Percentiles rank a stretch among this genome's conserved stretches.
These are phyloP conservation scores for Chamaenerion angustifolium DNA, from an alignment of 345 rosid genomes.

Conservation along the genomic window DNA sequence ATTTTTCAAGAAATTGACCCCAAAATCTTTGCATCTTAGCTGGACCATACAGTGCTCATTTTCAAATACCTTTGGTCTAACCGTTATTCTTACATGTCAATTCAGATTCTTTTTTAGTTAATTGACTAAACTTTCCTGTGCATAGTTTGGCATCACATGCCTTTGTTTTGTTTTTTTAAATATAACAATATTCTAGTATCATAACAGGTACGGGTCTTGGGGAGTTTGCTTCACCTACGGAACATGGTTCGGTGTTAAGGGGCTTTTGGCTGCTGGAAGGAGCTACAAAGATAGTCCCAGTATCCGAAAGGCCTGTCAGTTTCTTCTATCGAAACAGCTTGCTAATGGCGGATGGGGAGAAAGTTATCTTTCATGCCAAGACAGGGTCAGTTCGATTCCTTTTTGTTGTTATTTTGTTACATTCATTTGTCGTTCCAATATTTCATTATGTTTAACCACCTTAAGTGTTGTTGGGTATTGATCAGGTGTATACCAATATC, in stretches of 20 bases:
- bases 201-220: constrained; percentile 89
- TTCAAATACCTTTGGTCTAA: too few relatives aligned
- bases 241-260: constrained; percentile 68
- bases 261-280: constrained; percentile 33
- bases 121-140: too few relatives aligned
- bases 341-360: constrained; percentile 65
- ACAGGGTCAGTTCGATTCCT: constrained; percentile 19
- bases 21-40: too few relatives aligned
- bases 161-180: constrained; percentile 1
- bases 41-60: too few relatives aligned
- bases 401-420: neutral
- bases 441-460: too few relatives aligned
- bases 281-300: constrained; percentile 18
- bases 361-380: constrained; percentile 50
- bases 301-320: constrained; percentile 42
- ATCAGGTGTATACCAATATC: constrained; percentile 28
- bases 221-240: constrained; percentile 75
- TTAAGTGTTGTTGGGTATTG: too few relatives aligned
- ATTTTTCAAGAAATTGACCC: too few relatives aligned
- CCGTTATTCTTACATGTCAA: too few relatives aligned
- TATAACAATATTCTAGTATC: neutral
- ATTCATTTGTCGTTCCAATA: neutral
- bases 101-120: neutral
- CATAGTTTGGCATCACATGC: neutral
- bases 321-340: constrained; percentile 45